These are phyloP conservation scores for Aegilops umbellulata DNA, from an alignment of 176 grass and related monocot genomes.

Conservation along the genomic window DNA sequence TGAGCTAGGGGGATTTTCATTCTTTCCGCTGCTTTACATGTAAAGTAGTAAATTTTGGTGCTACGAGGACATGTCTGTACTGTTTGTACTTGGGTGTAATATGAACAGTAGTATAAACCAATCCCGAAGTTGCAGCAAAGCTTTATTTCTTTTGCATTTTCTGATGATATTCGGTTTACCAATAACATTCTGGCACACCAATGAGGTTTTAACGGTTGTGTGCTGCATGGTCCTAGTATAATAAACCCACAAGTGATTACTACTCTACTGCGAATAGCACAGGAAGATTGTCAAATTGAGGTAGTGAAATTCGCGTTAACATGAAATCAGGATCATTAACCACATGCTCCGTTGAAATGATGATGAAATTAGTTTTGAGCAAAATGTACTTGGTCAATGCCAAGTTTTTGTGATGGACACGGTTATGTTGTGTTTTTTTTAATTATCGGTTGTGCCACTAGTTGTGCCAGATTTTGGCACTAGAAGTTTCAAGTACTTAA, in stretches of 20 bases:
- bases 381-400: no score
- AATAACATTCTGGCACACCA: neutral
- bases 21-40: constrained; percentile 52
- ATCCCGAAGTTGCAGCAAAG: constrained; percentile 15
- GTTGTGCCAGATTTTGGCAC: no score
- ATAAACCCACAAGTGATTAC: no score
- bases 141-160: neutral
- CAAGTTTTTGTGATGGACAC: no score
- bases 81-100: constrained; percentile 56
- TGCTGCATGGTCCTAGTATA: neutral
- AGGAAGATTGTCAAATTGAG: neutral
- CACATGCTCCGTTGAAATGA: no score
- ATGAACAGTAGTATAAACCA: constrained; percentile 23
- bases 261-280: neutral
- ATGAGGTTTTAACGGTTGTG: no score
- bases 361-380: no score
- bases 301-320: no score
- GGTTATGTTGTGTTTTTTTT: no score
- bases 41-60: constrained; percentile 74
- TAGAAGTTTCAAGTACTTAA: no score
- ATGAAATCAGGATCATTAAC: no score
- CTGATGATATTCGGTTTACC: neutral
- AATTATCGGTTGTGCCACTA: no score
- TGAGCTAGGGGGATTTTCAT: constrained; percentile 43
- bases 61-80: constrained; percentile 35